Percentiles rank a stretch among this genome's conserved stretches.
Conservation (phyloP, 257 asterid genomes). For the Nicotiana otophora region DNA sequence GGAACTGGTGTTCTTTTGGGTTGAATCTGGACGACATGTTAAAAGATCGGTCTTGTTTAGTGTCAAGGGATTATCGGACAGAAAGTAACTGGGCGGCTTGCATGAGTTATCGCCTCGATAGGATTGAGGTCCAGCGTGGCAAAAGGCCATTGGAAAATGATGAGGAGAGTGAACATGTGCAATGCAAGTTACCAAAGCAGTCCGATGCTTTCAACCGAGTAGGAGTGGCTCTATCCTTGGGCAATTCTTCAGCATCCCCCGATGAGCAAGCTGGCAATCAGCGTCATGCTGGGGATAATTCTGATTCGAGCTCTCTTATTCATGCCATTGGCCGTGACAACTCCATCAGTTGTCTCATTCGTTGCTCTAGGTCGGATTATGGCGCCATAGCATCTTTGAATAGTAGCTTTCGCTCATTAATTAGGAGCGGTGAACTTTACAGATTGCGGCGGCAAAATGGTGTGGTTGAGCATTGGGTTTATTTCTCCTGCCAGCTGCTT, state of each 20-base stretch:
- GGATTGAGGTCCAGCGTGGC: slow-evolving; percentile 34
- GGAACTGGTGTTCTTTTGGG: slow-evolving; percentile 21
- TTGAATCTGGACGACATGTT: slow-evolving; percentile 57
- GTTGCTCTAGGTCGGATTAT: slow-evolving; percentile 78
- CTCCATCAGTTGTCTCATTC: slow-evolving; percentile 68
- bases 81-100: slow-evolving; percentile 58
- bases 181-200: slow-evolving; percentile 41
- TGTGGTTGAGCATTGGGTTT: slow-evolving; percentile 92
- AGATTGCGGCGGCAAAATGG: slow-evolving; percentile 50
- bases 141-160: slow-evolving; percentile 54
- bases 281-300: slow-evolving; percentile 25
- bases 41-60: slow-evolving; percentile 67
- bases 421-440: slow-evolving; percentile 70
- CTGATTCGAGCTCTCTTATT: slow-evolving; percentile 63
- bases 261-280: slow-evolving; percentile 14
- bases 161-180: slow-evolving; percentile 28
- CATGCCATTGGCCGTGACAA: slow-evolving; percentile 73
- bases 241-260: slow-evolving; percentile 19
- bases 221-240: slow-evolving; percentile 25
- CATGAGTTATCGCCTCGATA: slow-evolving; percentile 50
- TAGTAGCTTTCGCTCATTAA: slow-evolving; percentile 58
- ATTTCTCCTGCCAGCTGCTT: slow-evolving; percentile 83
- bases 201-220: slow-evolving; percentile 18
- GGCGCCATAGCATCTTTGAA: slow-evolving; percentile 76
- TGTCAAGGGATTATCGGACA: slow-evolving; percentile 56